phyloP scores from a whole-genome alignment of 352 stramenopile genomes.

The Peronosclerospora sorghi region DNA sequence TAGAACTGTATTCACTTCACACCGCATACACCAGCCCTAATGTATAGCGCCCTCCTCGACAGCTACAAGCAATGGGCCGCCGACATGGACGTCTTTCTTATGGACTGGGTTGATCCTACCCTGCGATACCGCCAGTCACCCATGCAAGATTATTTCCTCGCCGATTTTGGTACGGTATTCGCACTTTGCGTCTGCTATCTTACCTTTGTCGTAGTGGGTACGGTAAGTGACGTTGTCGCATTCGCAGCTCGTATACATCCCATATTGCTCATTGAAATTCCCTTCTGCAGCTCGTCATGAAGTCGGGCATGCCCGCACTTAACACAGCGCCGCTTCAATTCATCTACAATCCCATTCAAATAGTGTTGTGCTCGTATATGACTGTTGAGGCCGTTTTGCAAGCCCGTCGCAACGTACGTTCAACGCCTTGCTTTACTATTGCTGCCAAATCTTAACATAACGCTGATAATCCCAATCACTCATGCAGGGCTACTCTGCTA shows the following conservation, averaged over 20 bases:
- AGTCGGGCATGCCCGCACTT: constrained; percentile 31
- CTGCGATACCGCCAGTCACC: constrained; percentile 21
- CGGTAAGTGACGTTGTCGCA: constrained; percentile 7
- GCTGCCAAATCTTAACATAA: background rate
- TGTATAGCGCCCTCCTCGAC: constrained; percentile 22
- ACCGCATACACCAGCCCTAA: constrained; percentile 8
- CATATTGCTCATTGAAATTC: background rate
- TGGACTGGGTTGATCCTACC: constrained; percentile 29
- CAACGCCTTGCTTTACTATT: too few species aligned
- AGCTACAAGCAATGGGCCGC: constrained; percentile 29
- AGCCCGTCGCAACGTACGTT: constrained; percentile 71
- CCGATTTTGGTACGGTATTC: constrained; percentile 26
- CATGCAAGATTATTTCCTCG: constrained; percentile 26
- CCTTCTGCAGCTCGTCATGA: constrained; percentile 36
- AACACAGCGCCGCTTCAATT: constrained; percentile 80
- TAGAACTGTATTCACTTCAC: constrained; percentile 18
- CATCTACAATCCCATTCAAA: constrained; percentile 91
- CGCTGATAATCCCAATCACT: background rate
- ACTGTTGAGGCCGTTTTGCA: constrained; percentile 84
- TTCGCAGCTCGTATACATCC: background rate
- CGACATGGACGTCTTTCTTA: constrained; percentile 23
- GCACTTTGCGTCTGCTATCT: constrained; percentile 54
- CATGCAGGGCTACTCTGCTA: constrained; percentile 62
- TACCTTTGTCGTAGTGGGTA: constrained; percentile 45
- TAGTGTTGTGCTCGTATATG: constrained; percentile 92